phyloP scores from a whole-genome alignment of 2,329 filamentous ascomycete species.

The Aureobasidium sp. region DNA sequence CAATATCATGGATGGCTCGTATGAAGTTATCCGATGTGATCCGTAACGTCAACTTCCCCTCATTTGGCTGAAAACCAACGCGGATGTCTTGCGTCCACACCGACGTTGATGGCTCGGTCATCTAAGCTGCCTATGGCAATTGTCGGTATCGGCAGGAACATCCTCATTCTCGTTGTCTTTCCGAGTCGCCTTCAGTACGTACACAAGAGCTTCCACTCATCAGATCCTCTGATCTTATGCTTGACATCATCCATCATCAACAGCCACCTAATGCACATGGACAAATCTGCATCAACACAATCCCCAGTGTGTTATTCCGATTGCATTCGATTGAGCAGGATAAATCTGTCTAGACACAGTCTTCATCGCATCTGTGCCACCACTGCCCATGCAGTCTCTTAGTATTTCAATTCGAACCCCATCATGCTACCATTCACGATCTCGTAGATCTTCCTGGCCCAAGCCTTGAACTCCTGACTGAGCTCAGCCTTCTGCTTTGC shows the following conservation, averaged over 20 bases:
- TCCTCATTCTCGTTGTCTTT: not conserved
- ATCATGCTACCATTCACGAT: not conserved
- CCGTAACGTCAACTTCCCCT: constrained; percentile 3
- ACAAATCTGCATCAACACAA: not conserved
- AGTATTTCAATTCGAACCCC: constrained; percentile 4
- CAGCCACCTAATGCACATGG: not conserved
- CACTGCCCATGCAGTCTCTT: not conserved
- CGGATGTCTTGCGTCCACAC: not conserved
- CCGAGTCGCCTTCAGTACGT: not conserved
- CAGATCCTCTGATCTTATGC: not conserved
- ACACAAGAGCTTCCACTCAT: not conserved
- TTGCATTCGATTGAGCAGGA: not conserved
- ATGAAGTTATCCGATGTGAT: not conserved
- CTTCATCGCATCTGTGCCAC: not conserved
- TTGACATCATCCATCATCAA: not conserved
- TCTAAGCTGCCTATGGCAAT: not conserved
- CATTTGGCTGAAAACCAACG: not conserved
- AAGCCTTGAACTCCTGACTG: not conserved
- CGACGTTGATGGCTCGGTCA: not conserved
- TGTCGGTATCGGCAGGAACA: not conserved
- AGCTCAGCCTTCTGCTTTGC: constrained; percentile 1
- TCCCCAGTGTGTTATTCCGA: no score
- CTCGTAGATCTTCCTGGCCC: not conserved
- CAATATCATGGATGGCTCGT: not conserved
- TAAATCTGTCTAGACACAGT: not conserved